Evolutionary conservation across 352 stramenopile genomes (phyloP).

Genomic region (Globisporangium yorkense): DNA sequence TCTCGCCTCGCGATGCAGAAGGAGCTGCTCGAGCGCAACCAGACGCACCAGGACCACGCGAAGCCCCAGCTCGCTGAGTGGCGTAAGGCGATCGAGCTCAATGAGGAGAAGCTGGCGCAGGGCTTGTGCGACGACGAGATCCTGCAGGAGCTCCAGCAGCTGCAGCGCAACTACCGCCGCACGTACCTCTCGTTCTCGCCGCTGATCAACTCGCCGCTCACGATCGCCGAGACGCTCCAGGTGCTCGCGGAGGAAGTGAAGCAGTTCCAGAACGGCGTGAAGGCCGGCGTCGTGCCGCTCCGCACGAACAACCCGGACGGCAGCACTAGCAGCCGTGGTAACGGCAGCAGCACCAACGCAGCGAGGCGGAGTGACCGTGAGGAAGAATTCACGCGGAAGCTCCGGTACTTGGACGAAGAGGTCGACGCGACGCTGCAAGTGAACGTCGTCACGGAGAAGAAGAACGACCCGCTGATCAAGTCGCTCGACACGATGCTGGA

Average conservation of each 20-base stretch:
- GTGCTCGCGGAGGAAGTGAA: constrained; percentile 51
- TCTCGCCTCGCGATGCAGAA: constrained; percentile 55
- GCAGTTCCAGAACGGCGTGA: constrained; percentile 44
- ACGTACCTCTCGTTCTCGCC: constrained; percentile 53
- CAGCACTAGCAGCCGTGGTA: no score
- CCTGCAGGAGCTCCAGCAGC: constrained; percentile 50
- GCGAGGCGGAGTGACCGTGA: constrained; percentile 23
- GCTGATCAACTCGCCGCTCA: constrained; percentile 49
- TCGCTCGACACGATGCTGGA: constrained; percentile 54
- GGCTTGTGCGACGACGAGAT: constrained; percentile 52
- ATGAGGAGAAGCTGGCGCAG: constrained; percentile 55
- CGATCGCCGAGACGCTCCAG: constrained; percentile 53
- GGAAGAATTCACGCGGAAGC: constrained; percentile 50
- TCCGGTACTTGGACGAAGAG: constrained; percentile 63
- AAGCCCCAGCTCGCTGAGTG: constrained; percentile 68
- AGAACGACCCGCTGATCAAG: constrained; percentile 75
- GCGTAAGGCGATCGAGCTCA: constrained; percentile 51
- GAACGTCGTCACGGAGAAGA: constrained; percentile 65
- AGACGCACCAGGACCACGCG: constrained; percentile 56
- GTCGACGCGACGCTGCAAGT: constrained; percentile 59
- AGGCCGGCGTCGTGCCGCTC: constrained; percentile 35
- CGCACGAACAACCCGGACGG: constrained; percentile 10
- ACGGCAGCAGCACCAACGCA: background rate
- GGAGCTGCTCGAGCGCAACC: constrained; percentile 58
- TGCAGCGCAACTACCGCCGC: constrained; percentile 57